phyloP scores from a whole-genome alignment of 371 early-diverging fungal species.

The Funneliformis caledonium region DNA sequence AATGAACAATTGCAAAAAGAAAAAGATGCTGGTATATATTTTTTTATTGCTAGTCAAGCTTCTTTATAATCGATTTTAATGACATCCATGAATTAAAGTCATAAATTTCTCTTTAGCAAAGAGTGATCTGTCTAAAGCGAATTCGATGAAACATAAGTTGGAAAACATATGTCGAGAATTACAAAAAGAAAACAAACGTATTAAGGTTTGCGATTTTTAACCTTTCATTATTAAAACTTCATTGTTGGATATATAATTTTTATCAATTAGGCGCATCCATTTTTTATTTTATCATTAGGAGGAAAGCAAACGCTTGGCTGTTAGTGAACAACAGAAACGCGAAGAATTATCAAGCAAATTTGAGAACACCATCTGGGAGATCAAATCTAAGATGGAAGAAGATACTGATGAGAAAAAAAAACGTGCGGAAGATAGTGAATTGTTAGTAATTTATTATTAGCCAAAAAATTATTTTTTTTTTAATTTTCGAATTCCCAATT shows the following conservation, averaged over 20 bases:
- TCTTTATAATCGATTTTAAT: background rate
- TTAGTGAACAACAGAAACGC: slow-evolving; percentile 51
- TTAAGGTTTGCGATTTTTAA: slow-evolving; percentile 44
- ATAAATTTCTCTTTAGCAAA: slow-evolving; percentile 39
- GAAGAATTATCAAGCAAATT: slow-evolving; percentile 56
- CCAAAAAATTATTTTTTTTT: background rate
- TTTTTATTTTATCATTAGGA: slow-evolving; percentile 41
- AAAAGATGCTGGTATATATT: slow-evolving; percentile 33
- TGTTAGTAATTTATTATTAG: background rate
- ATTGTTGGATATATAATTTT: too few relatives aligned
- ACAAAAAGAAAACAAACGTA: slow-evolving; percentile 55
- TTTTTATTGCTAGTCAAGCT: too few relatives aligned
- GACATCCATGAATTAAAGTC: background rate
- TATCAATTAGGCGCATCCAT: background rate
- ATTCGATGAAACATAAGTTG: slow-evolving; percentile 51
- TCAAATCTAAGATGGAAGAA: slow-evolving; percentile 54
- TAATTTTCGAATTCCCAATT: background rate
- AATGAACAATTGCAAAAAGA: slow-evolving; percentile 39
- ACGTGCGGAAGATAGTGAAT: slow-evolving; percentile 42
- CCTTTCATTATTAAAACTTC: background rate
- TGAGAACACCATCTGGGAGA: slow-evolving; percentile 56
- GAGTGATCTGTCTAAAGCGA: slow-evolving; percentile 47
- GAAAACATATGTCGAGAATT: slow-evolving; percentile 57
- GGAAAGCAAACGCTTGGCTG: slow-evolving; percentile 48
- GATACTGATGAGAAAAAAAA: slow-evolving; percentile 49